phyloP scores from a whole-genome alignment of 805 yeast genomes.

The Myxozyma sirexii region DNA sequence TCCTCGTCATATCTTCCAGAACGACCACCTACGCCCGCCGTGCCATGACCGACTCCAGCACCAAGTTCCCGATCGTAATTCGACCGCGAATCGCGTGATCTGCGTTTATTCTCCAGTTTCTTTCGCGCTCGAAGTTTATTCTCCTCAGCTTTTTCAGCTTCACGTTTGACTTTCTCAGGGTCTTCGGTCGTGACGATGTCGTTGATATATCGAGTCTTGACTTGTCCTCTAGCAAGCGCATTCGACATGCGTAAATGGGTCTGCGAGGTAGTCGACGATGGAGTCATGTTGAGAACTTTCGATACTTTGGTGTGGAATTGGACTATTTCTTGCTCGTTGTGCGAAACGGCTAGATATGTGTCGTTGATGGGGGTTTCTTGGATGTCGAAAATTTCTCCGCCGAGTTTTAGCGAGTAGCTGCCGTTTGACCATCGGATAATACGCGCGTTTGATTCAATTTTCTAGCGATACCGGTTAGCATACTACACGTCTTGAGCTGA shows the following conservation, averaged over 20 bases:
- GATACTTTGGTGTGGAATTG: conserved; percentile 67
- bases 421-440: conserved; percentile 96
- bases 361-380: conserved; percentile 65
- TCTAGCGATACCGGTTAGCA: neutral
- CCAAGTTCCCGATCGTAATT: conserved; percentile 15
- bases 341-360: conserved; percentile 69
- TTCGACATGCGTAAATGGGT: conserved; percentile 77
- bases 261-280: conserved; percentile 84
- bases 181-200: conserved; percentile 46
- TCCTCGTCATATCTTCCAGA: conserved; percentile 12
- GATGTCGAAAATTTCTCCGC: conserved; percentile 84
- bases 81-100: conserved; percentile 17
- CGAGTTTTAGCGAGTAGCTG: conserved; percentile 77
- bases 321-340: conserved; percentile 70
- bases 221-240: conserved; percentile 43
- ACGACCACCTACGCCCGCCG: conserved; percentile 5
- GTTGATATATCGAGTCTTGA: conserved; percentile 43
- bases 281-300: conserved; percentile 73
- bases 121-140: conserved; percentile 46
- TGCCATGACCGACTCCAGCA: conserved; percentile 5
- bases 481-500: neutral
- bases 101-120: conserved; percentile 44
- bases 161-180: conserved; percentile 50
- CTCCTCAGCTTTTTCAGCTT: conserved; percentile 47
- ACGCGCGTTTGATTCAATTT: conserved; percentile 82